Percentiles rank a stretch among this genome's conserved stretches.
Conservation (phyloP, 83 land plant species). For the Picea mariana region DNA sequence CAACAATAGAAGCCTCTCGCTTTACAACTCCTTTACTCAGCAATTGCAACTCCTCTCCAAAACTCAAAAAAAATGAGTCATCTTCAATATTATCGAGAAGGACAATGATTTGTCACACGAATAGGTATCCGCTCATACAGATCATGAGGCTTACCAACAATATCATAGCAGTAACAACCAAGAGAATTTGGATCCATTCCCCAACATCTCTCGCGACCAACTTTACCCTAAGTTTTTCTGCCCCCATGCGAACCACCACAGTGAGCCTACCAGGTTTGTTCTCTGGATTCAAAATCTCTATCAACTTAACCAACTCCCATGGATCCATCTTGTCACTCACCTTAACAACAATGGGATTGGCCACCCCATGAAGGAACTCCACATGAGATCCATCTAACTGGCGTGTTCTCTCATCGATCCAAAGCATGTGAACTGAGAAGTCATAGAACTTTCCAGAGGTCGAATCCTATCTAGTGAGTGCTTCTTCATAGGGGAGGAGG, state of each 20-base stretch:
- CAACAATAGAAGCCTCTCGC: too few species aligned
- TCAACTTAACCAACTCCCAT: constrained; percentile 52
- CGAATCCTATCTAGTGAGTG: constrained; percentile 68
- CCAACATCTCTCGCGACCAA: too few species aligned
- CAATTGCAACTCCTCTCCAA: too few species aligned
- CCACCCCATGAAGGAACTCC: constrained; percentile 63
- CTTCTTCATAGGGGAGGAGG: constrained; percentile 73
- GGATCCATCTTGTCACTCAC: constrained; percentile 77
- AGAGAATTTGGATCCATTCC: too few species aligned
- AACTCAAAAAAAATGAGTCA: too few species aligned
- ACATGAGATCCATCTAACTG: constrained; percentile 81
- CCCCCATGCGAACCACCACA: constrained; percentile 55
- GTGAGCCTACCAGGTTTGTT: constrained; percentile 76
- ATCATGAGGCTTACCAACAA: too few species aligned
- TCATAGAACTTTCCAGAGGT: constrained; percentile 72
- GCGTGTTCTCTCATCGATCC: constrained; percentile 79
- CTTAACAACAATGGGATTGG: constrained; percentile 82
- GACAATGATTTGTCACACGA: too few species aligned
- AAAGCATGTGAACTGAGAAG: constrained; percentile 75
- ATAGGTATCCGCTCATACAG: too few species aligned
- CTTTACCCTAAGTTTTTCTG: constrained; percentile 66
- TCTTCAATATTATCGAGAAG: too few species aligned
- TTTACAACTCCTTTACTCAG: too few species aligned
- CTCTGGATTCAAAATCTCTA: constrained; percentile 51
- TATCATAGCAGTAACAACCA: too few species aligned